Conservation (phyloP, 2,329 filamentous ascomycete genomes). For the Scopulariopsis brevicaulis region DNA sequence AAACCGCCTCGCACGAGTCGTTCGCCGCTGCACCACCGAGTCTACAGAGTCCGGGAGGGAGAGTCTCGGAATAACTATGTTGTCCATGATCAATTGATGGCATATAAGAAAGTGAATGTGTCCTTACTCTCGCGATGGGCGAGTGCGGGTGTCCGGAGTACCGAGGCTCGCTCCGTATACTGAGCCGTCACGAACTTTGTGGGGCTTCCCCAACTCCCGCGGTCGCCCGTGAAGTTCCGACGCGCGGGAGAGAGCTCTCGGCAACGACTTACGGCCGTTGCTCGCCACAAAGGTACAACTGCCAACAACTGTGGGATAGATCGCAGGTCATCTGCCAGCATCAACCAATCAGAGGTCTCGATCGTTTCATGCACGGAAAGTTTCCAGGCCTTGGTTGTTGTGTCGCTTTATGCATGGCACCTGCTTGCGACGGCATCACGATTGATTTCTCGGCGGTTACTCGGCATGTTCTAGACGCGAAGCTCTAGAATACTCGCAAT, state of each 20-base stretch:
- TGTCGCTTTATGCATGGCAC: neutral
- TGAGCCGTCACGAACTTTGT: neutral
- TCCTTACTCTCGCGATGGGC: neutral
- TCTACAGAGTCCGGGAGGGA: neutral
- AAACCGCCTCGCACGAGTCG: neutral
- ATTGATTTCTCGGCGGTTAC: neutral
- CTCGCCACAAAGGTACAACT: neutral
- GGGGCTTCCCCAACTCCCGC: neutral
- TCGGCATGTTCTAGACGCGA: neutral
- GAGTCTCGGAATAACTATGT: neutral
- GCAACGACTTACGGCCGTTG: neutral
- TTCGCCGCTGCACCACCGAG: neutral
- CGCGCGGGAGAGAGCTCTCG: neutral
- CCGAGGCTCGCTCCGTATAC: neutral
- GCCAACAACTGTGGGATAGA: neutral
- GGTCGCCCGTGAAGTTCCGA: neutral
- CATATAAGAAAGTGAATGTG: neutral
- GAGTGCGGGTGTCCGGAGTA: neutral
- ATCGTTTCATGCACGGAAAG: neutral
- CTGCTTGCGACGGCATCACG: neutral
- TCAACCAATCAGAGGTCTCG: neutral
- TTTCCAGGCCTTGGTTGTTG: neutral
- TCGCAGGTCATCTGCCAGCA: neutral
- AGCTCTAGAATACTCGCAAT: neutral
- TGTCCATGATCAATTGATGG: neutral